phyloP scores from a whole-genome alignment of 768 basidiomycete genomes.

The Lanmaoa pseudosensibilis region DNA sequence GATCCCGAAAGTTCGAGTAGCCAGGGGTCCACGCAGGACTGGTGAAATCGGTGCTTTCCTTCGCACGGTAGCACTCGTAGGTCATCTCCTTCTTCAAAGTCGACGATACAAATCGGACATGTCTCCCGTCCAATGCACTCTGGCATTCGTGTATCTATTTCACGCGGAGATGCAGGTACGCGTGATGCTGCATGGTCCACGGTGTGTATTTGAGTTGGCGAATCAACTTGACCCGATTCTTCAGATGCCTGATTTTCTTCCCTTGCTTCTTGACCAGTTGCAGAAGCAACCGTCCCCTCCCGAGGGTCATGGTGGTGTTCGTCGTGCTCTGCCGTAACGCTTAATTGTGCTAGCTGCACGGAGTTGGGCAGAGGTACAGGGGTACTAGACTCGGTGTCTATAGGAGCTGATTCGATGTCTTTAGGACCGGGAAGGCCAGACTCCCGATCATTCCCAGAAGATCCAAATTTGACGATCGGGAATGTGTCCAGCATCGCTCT shows the following conservation, averaged over 20 bases:
- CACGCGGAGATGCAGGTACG: background rate
- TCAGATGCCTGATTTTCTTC: constrained; percentile 2
- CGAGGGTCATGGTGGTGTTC: background rate
- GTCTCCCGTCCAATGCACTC: constrained; percentile 77
- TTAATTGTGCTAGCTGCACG: constrained; percentile 12
- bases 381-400: background rate
- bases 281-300: background rate
- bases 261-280: background rate
- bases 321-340: background rate
- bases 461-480: constrained; percentile 85
- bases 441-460: constrained; percentile 19
- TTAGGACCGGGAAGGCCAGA: constrained; percentile 20
- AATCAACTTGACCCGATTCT: constrained; percentile 8
- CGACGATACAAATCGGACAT: constrained; percentile 93
- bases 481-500: constrained; percentile 96
- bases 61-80: constrained; percentile 89
- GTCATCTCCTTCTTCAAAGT: constrained; percentile 94
- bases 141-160: constrained; percentile 49
- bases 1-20: constrained; percentile 84
- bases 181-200: background rate
- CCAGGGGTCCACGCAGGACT: constrained; percentile 91
- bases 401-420: constrained; percentile 33
- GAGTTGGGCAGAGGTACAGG: constrained; percentile 5
- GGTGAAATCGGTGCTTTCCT: constrained; percentile 88
- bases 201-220: background rate